These are phyloP conservation scores for Colletotrichum destructivum DNA, from an alignment of 2,329 filamentous ascomycete species.

Conservation along the genomic window DNA sequence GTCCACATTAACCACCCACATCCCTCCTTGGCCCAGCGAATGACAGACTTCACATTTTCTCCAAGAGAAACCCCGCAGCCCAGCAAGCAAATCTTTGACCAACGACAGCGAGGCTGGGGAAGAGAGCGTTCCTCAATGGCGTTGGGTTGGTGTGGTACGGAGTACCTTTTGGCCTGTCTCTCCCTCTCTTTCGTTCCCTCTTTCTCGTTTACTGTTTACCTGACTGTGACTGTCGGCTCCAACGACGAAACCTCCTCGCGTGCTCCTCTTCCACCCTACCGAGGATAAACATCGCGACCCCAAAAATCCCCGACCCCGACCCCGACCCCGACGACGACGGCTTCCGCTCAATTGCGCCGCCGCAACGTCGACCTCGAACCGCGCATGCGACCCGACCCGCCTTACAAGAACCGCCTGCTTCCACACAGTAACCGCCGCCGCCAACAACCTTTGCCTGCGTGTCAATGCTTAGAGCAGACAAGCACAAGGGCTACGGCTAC, in stretches of 20 bases:
- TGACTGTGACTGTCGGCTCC: slow-evolving; percentile 16
- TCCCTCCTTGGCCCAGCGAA: slow-evolving; percentile 19
- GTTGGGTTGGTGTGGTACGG: neutral
- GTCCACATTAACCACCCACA: slow-evolving; percentile 23
- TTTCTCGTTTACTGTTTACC: slow-evolving; percentile 9
- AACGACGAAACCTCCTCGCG: slow-evolving; percentile 36
- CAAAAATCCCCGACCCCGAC: slow-evolving; percentile 20
- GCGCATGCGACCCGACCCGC: slow-evolving; percentile 18
- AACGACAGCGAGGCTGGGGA: slow-evolving; percentile 39
- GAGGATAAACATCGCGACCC: slow-evolving; percentile 42
- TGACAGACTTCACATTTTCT: slow-evolving; percentile 35
- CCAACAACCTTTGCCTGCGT: slow-evolving; percentile 25
- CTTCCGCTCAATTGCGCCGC: slow-evolving; percentile 24
- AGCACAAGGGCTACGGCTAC: slow-evolving; percentile 41
- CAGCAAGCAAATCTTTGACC: slow-evolving; percentile 42
- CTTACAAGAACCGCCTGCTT: slow-evolving; percentile 5
- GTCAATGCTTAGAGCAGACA: slow-evolving; percentile 38
- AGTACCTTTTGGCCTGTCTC: slow-evolving; percentile 11
- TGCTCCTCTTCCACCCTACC: slow-evolving; percentile 42
- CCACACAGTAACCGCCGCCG: slow-evolving; percentile 24
- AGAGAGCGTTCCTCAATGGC: slow-evolving; percentile 25
- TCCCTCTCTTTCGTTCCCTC: neutral
- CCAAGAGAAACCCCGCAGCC: slow-evolving; percentile 42
- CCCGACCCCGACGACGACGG: slow-evolving; percentile 12
- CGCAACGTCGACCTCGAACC: slow-evolving; percentile 12